Base-by-base conservation (phyloP, 768 basidiomycete species). In the Phlebiopsis gigantea region DNA sequence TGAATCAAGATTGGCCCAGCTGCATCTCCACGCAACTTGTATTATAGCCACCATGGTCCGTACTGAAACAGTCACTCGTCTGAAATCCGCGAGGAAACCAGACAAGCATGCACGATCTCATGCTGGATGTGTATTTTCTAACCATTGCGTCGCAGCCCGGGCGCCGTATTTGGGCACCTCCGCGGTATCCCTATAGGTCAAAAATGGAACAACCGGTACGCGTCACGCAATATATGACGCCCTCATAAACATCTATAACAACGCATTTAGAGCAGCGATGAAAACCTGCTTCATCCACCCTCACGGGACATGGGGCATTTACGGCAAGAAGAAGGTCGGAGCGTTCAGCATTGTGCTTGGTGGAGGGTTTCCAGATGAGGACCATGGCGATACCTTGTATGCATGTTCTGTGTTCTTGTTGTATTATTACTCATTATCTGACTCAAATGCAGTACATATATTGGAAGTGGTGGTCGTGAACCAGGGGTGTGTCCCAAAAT, bases 301-400 rank as follows among this genome's bases (percentile, higher is more conserved):
- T 2, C 34, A 30, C 8, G 22, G 47, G 5, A 17, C 47, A 4
- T 52, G 45, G 15, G 57, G 57, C 14, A 59, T 59, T 12, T 59
- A 59, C 44, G 57, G 57, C 1, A 45, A 52, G 9, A 59, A 55
- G n/a, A 19, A 39, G 10, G 41, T 41, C 21, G 57, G 57, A 14
- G 57, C 57, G 7, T 45, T 44, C 6, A 59, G 57, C 31, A 53
- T 59, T 12, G 57, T 59, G 2, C 19, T 59, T 2, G 14, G 17
- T 10, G 43, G 51, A 4, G 45, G 30, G 19, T 59, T 26, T 29
- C 53, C 24, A 3, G 57, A 59, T 34, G 53, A 59, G 24, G 57
- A 59, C 39, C 12, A 55, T 50, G 57, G 57, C 10, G 57, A 59
- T 12, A 46, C 44, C 8, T 59, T 59, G 57, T 59, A 22, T 12